Evolutionary conservation across 1,139 yeast species (phyloP), one percentile per base, ranked within the genome.

Genomic region (Pichia sp.): DNA sequence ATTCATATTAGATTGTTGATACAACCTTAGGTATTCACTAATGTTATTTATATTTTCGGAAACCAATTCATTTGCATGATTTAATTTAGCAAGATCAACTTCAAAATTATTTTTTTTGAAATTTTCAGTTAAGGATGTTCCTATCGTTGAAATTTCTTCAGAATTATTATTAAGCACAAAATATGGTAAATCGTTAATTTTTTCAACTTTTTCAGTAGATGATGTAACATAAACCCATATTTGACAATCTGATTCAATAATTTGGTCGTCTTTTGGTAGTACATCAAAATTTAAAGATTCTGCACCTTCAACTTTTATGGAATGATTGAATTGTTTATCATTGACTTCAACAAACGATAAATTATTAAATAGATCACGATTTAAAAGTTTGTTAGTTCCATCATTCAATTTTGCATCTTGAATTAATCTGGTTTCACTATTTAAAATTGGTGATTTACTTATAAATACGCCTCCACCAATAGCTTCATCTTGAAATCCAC

Each of bases 271-370:
- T 4, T 36, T 34, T 10, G 42, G 33, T 16, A 25, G 43, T 6
- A 38, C 34, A 26, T 30, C 45, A 6, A 57, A 38, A 4, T 48
- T 43, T 4, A 51, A 27, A 2, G 45, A 35, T 8, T 45, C 48
- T 6, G 46, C 50, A 12, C 54, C 49, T 7, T 47, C 46, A 35
- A 46, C 44, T 12, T 45, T 45, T 1, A 41, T 36, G 22, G 42
- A 32, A 28, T 46, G 37, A n/a, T 31, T 29, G 22, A 43, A 49
- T 3, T 41, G 23, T 10, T 27, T 30, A 33, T 56, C 52, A 27
- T 53, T 53, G 22, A 62, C 52, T 38, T 61, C 64, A 24, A 59
- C 35, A 25, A 62, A 50, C 30, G 61, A 60, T 6, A 62, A 42
- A 38, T 60, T 53, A 46, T 61, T 59, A 42, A 62, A 60, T n/a